These are phyloP conservation scores for Astrothelium subdiscretum DNA, from an alignment of 495 filamentous ascomycete genomes.

Conservation along the genomic window DNA sequence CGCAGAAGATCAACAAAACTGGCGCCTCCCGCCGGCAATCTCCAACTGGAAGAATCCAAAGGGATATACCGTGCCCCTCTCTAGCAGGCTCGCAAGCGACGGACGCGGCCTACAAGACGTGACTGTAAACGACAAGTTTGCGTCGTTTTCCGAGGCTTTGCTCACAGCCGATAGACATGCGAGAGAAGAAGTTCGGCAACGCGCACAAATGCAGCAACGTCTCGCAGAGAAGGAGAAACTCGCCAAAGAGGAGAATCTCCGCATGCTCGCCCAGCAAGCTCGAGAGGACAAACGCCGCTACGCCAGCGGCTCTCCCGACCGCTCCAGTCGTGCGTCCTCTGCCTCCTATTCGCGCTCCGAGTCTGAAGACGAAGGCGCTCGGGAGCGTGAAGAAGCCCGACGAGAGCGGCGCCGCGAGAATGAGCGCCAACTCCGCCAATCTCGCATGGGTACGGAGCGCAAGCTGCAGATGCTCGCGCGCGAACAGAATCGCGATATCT, in stretches of 20 bases:
- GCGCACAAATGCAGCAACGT: constrained; percentile 89
- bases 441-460: constrained; percentile 88
- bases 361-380: constrained; percentile 48
- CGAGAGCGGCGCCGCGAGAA: constrained; percentile 68
- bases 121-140: constrained; percentile 97
- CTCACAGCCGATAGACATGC: constrained; percentile 92
- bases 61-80: constrained; percentile 91
- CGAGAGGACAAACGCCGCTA: constrained; percentile 58
- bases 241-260: constrained; percentile 87
- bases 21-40: constrained; percentile 89
- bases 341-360: constrained; percentile 30
- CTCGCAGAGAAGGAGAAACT: constrained; percentile 93
- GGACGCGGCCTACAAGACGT: constrained; percentile 88
- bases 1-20: constrained; percentile 76
- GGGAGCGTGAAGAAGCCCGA: constrained; percentile 63
- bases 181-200: constrained; percentile 85
- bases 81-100: constrained; percentile 94
- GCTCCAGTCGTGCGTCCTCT: constrained; percentile 22
- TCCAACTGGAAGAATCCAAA: constrained; percentile 99
- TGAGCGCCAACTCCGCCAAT: constrained; percentile 83
- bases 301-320: constrained; percentile 25
- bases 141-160: constrained; percentile 87
- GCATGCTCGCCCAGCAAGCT: constrained; percentile 81
- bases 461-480: constrained; percentile 82
- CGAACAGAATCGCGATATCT: constrained; percentile 94